Evolutionary conservation across 768 basidiomycete species (phyloP).

Genomic region (Suillus clintonianus): DNA sequence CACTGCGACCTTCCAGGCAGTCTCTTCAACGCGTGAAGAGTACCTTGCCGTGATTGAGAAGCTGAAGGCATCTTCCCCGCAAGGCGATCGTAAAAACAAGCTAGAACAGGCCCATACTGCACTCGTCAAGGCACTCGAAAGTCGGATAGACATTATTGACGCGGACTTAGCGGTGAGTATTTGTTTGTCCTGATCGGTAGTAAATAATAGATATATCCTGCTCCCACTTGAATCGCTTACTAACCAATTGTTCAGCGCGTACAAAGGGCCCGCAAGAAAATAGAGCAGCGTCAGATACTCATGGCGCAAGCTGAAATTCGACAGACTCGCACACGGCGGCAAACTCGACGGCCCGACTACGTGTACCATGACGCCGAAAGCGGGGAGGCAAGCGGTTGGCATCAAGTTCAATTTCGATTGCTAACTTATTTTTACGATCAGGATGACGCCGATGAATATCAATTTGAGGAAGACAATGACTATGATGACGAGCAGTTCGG

Average conservation of each 20-base stretch:
- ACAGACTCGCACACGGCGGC: conserved; percentile 75
- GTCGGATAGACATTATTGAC: conserved; percentile 65
- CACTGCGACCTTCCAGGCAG: conserved; percentile 70
- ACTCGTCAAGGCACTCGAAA: conserved; percentile 64
- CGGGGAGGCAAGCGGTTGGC: conserved; percentile 46
- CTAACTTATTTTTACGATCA: conserved; percentile 23
- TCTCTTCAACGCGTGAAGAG: conserved; percentile 73
- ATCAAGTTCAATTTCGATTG: conserved; percentile 19
- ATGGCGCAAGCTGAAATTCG: conserved; percentile 78
- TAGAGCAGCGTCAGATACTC: conserved; percentile 64
- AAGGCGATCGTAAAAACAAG: conserved; percentile 54
- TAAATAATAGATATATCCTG: conserved; percentile 10
- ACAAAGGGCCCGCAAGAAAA: conserved; percentile 65
- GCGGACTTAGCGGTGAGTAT: conserved; percentile 69
- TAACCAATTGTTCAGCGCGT: conserved; percentile 56
- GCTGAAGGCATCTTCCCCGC: conserved; percentile 53
- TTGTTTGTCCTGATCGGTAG: conserved; percentile 12
- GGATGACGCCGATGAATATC: conserved; percentile 71
- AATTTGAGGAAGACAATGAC: conserved; percentile 63
- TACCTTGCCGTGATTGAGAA: conserved; percentile 65
- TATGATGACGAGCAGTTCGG: conserved; percentile 58
- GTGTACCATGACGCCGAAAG: conserved; percentile 72
- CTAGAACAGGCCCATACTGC: conserved; percentile 60
- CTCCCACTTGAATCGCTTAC: conserved; percentile 18
- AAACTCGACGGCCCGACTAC: conserved; percentile 77